Conservation (phyloP, 345 rosid species). For the Hevea brasiliensis region DNA sequence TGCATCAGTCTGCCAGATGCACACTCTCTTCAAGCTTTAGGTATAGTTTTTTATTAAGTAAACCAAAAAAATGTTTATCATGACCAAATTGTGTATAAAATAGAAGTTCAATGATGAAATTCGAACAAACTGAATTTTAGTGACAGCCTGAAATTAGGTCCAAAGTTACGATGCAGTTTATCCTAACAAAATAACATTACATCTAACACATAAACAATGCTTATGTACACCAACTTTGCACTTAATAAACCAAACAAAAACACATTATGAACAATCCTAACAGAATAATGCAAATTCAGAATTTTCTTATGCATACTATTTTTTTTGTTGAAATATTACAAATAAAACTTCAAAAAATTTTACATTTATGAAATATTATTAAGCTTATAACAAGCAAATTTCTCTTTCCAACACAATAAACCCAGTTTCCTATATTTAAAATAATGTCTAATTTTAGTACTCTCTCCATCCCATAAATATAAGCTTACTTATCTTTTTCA, state of each 20-base stretch:
- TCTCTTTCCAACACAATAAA: too few species aligned
- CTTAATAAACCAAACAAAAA: too few species aligned
- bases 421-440: not conserved
- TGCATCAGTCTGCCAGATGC: not conserved
- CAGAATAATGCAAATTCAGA: not conserved
- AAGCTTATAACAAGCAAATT: too few species aligned
- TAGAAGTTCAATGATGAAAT: not conserved
- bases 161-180: not conserved
- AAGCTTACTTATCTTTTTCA: too few species aligned
- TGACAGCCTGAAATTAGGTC: not conserved
- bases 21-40: not conserved
- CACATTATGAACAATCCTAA: not conserved
- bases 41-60: too few species aligned
- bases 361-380: too few species aligned
- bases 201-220: not conserved
- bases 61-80: too few species aligned
- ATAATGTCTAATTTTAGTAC: not conserved
- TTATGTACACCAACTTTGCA: not conserved
- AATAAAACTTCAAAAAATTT: not conserved
- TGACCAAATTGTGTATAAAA: too few species aligned
- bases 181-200: not conserved
- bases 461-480: too few species aligned
- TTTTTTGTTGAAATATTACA: not conserved
- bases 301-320: not conserved
- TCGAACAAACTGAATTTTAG: not conserved